Evolutionary conservation across 1,139 yeast species (phyloP).

Genomic region (Suhomyces terraborum): DNA sequence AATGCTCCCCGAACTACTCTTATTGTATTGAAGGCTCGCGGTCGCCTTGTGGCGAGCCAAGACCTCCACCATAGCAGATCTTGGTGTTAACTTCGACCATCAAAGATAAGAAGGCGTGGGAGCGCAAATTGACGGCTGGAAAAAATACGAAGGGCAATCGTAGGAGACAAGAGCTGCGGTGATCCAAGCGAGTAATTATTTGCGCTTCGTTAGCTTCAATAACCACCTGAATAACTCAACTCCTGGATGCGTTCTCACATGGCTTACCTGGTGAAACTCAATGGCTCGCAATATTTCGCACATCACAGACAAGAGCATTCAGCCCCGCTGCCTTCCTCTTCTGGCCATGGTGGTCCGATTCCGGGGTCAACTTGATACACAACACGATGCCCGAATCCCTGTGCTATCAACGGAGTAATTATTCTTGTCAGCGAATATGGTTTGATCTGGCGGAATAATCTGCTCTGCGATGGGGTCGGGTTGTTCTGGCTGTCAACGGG

Average conservation of each 20-base stretch:
- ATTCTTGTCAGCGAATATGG: neutral
- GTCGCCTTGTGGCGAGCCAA: neutral
- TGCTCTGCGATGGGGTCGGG: neutral
- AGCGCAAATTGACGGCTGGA: constrained; percentile 2
- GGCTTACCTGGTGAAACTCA: neutral
- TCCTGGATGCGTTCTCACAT: neutral
- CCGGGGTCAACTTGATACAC: neutral
- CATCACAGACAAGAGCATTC: neutral
- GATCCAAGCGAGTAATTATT: constrained; percentile 1
- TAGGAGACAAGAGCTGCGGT: neutral
- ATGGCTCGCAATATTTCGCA: constrained; percentile 1
- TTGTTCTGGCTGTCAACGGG: neutral
- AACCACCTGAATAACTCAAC: too few relatives aligned
- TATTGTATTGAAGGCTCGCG: too few relatives aligned
- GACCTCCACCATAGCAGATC: neutral
- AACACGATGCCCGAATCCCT: neutral
- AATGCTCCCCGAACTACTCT: too few relatives aligned
- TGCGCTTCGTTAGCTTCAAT: neutral
- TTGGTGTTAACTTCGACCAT: neutral
- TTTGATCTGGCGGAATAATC: constrained; percentile 1
- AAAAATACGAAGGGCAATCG: neutral
- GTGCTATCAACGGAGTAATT: neutral
- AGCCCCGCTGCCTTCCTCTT: neutral
- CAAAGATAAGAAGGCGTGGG: neutral
- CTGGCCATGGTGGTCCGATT: neutral